A percentile compares a stretch with the other conserved stretches of the same genome.
Conservation (phyloP, 2,329 filamentous ascomycete species). For the Penicillium sp. region DNA sequence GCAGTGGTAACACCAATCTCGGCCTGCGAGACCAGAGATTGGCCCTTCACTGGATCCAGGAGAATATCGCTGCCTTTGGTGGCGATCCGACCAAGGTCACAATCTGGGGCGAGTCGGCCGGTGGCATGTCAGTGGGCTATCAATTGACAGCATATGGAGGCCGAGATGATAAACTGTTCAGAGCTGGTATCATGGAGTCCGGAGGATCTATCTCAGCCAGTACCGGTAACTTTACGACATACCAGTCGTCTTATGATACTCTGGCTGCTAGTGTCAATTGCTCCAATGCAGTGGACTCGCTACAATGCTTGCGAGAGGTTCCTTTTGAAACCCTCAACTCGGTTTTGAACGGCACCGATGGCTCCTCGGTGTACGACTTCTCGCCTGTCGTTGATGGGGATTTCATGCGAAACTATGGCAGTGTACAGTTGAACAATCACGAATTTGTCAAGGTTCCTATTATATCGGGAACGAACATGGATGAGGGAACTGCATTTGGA, state of each 20-base stretch:
- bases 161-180: conserved; percentile 61
- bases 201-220: conserved; percentile 58
- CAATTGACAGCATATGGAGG: conserved; percentile 63
- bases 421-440: conserved; percentile 61
- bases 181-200: conserved; percentile 58
- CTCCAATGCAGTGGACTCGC: conserved; percentile 59
- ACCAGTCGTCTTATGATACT: conserved; percentile 62
- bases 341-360: conserved; percentile 55
- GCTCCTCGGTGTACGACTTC: conserved; percentile 43
- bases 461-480: conserved; percentile 67
- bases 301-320: conserved; percentile 69
- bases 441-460: conserved; percentile 69
- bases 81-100: conserved; percentile 45
- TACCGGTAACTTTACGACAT: conserved; percentile 47
- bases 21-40: conserved; percentile 54
- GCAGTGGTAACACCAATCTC: conserved; percentile 60
- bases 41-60: conserved; percentile 46
- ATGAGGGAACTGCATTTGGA: conserved; percentile 68
- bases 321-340: conserved; percentile 65
- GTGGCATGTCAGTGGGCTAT: conserved; percentile 56
- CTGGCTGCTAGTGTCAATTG: conserved; percentile 68
- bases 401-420: conserved; percentile 60
- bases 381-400: conserved; percentile 61
- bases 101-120: conserved; percentile 64
- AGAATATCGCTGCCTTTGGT: conserved; percentile 45